Percentiles rank a stretch among this genome's conserved stretches.
These are phyloP conservation scores for Fagus crenata DNA, from an alignment of 306 rosid species.

Conservation along the genomic window DNA sequence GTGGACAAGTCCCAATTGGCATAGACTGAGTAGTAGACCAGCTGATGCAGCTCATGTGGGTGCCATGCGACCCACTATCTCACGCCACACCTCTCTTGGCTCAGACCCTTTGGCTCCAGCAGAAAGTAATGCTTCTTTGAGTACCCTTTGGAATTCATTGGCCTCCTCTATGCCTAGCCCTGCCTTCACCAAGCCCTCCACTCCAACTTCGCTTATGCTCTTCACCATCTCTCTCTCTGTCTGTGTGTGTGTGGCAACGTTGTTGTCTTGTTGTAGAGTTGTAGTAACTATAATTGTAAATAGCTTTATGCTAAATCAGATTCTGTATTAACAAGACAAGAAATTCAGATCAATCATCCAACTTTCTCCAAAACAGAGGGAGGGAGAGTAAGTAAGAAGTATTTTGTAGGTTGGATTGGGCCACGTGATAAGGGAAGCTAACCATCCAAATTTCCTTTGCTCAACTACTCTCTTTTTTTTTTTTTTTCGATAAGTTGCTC, in stretches of 20 bases:
- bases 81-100: constrained; percentile 52
- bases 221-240: constrained; percentile 30
- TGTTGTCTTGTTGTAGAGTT: not conserved
- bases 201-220: constrained; percentile 45
- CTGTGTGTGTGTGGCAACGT: not conserved
- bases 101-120: constrained; percentile 23
- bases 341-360: too few species aligned
- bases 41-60: constrained; percentile 59
- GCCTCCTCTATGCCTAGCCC: constrained; percentile 56
- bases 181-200: constrained; percentile 48
- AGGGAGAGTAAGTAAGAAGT: too few species aligned
- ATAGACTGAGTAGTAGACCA: constrained; percentile 58
- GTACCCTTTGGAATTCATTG: constrained; percentile 22
- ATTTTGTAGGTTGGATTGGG: too few species aligned
- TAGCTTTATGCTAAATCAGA: too few species aligned
- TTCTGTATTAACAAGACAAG: too few species aligned
- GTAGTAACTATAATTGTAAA: too few species aligned
- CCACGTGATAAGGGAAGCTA: too few species aligned
- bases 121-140: constrained; percentile 23
- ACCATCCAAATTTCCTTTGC: too few species aligned
- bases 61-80: constrained; percentile 45
- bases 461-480: too few species aligned
- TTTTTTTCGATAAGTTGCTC: too few species aligned
- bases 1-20: constrained; percentile 39
- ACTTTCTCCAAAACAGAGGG: too few species aligned